Evolutionary conservation across 768 basidiomycete genomes (phyloP).

Genomic region (button mushroom (Agaricus bisporus)): DNA sequence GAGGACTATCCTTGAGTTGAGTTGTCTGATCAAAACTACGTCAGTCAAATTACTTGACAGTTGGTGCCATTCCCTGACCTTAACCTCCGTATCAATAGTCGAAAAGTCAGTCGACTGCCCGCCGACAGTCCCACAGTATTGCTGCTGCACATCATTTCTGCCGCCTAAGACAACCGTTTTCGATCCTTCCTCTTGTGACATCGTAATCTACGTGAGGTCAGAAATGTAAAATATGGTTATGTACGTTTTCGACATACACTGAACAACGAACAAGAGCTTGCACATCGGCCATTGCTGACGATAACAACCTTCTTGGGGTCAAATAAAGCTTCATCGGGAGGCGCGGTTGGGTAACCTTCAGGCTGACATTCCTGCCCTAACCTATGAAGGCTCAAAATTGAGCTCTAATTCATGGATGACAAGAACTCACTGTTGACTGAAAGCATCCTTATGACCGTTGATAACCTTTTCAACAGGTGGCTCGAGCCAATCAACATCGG

Average conservation of each 20-base stretch:
- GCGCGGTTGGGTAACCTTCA: constrained; percentile 18
- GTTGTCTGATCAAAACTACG: constrained; percentile 30
- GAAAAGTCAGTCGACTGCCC: constrained; percentile 58
- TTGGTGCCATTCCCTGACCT: constrained; percentile 24
- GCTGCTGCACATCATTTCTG: constrained; percentile 39
- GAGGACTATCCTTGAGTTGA: constrained; percentile 44
- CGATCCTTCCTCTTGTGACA: constrained; percentile 52
- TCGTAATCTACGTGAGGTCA: constrained; percentile 37
- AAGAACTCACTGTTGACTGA: constrained; percentile 38
- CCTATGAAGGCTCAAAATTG: constrained; percentile 19
- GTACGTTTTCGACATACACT: constrained; percentile 28
- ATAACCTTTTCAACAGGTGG: constrained; percentile 35
- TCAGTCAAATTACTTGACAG: neutral
- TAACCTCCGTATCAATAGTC: constrained; percentile 55
- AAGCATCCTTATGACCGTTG: constrained; percentile 45
- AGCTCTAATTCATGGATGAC: neutral
- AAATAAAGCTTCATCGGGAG: constrained; percentile 44
- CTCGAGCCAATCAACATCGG: constrained; percentile 42
- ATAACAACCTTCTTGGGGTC: constrained; percentile 46
- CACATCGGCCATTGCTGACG: constrained; percentile 53
- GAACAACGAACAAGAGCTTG: constrained; percentile 43
- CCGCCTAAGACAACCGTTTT: constrained; percentile 54
- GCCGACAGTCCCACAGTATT: constrained; percentile 59
- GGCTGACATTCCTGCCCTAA: constrained; percentile 39
- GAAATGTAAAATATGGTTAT: neutral